phyloP scores from a whole-genome alignment of 1,284 basidiomycete genomes.

The Violaceomyces palustris region DNA sequence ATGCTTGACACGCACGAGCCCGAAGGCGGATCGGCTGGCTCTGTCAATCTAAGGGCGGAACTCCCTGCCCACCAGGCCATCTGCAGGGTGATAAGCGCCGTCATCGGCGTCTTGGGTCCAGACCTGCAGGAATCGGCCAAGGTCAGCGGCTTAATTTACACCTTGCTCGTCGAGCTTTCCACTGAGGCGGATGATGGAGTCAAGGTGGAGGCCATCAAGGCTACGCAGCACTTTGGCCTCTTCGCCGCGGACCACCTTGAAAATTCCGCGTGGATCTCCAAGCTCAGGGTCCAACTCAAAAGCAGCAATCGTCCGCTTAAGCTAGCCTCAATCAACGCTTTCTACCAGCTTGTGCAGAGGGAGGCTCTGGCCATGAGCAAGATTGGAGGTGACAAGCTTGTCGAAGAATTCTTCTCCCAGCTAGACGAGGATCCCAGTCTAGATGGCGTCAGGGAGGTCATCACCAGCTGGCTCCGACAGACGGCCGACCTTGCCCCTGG shows the following conservation, averaged over 20 bases:
- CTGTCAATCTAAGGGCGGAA: conserved; percentile 81
- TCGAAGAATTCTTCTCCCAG: conserved; percentile 90
- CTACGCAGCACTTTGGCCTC: conserved; percentile 93
- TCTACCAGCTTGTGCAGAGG: conserved; percentile 95
- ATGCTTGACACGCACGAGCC: conserved; percentile 86
- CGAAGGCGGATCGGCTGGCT: conserved; percentile 75
- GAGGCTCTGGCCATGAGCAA: conserved; percentile 87
- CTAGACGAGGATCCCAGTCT: conserved; percentile 88
- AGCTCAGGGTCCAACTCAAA: conserved; percentile 28
- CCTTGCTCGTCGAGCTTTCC: conserved; percentile 79
- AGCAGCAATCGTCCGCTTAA: conserved; percentile 64
- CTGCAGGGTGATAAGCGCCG: conserved; percentile 83
- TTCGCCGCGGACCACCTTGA: conserved; percentile 72
- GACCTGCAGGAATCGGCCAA: conserved; percentile 81
- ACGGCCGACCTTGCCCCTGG: conserved; percentile 87
- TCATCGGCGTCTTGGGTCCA: conserved; percentile 89
- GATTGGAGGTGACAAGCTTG: conserved; percentile 85
- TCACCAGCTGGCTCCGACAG: conserved; percentile 90
- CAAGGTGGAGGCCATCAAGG: conserved; percentile 87
- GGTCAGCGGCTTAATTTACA: conserved; percentile 74
- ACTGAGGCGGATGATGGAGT: conserved; percentile 77
- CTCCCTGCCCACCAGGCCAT: conserved; percentile 85
- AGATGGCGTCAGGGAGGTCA: conserved; percentile 88
- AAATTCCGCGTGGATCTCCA: conserved; percentile 29
- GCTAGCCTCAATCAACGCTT: conserved; percentile 85